Conservation (phyloP, 2,329 filamentous ascomycete species). For the Calonectria crousiana region DNA sequence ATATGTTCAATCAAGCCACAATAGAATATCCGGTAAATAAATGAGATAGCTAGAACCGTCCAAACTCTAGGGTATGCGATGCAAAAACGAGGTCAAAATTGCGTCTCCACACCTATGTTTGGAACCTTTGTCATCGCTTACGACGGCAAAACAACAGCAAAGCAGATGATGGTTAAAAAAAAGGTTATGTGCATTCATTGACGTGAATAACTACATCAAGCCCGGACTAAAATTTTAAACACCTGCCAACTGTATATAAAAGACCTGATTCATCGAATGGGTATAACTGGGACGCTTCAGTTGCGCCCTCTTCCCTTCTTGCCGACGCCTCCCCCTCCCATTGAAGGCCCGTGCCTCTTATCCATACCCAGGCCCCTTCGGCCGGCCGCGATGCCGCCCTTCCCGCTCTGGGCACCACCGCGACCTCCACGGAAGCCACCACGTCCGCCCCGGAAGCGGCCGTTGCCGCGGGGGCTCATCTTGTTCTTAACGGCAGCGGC, state of each 20-base stretch:
- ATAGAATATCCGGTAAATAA: background rate
- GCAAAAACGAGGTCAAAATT: background rate
- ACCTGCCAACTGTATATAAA: conserved; percentile 29
- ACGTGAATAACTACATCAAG: conserved; percentile 27
- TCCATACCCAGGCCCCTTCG: conserved; percentile 64
- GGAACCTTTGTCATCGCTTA: background rate
- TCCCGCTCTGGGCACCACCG: conserved; percentile 57
- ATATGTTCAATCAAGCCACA: background rate
- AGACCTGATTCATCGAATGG: conserved; percentile 42
- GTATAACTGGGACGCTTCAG: conserved; percentile 45
- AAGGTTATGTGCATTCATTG: conserved; percentile 26
- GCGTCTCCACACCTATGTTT: background rate
- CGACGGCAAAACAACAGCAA: background rate
- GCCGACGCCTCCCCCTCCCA: conserved; percentile 54
- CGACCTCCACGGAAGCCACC: conserved; percentile 50
- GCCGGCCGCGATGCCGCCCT: conserved; percentile 60
- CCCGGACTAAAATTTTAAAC: conserved; percentile 34
- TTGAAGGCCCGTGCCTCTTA: conserved; percentile 58
- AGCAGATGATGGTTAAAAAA: background rate
- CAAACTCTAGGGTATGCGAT: background rate
- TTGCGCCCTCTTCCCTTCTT: conserved; percentile 54
- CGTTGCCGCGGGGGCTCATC: conserved; percentile 54
- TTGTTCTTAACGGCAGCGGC: conserved; percentile 65
- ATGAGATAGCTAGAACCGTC: background rate
- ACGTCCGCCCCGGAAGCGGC: conserved; percentile 47